Base-by-base conservation (phyloP, 768 basidiomycete genomes). In the Lentinula guzmanii region DNA sequence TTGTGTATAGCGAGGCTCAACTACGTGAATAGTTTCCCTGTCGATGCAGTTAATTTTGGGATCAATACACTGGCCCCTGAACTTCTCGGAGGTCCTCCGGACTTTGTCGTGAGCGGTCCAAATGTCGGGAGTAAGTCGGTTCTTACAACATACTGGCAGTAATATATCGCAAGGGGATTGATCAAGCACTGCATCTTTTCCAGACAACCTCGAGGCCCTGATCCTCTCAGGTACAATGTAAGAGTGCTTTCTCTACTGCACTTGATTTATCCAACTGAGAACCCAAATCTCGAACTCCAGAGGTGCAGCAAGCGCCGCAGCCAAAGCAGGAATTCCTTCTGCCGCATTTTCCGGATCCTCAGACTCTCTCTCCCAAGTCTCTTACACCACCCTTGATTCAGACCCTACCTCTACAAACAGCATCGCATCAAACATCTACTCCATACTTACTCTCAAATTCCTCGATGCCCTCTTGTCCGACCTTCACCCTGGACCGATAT, bases 291-390 rank as follows among this genome's bases (percentile, higher is more conserved):
- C 21, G 2, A 5, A 24, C 57, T n/a, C 2, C 60, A 83, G 81
- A 24, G 81, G 80, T 5, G 82, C 82, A 1, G 81, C 82, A 0
- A 73, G 73, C 13, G 80, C 80, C 68, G 79, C 82, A 4, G 77
- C 80, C 1, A 65, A 73, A 45, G 74, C 79, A 65, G 82, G 82
- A 35, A 73, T 83, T 41, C 81, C 82, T 2, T 76, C 82, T 1
- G 73, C 77, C 35, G 82, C 82, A 0, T 82, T 82, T 70, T 82
- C 80, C 11, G 77, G 59, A 16, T 60, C 59, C 16, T 42, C 74
- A 33, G 65, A 65, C 11, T 71, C 74, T 16, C 79, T 74, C 9
- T 70, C 76, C 0, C 72, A 76, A 57, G 78, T 81, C 10, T 82
- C 81, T 2, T 84, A 77, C 70, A 84, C 82, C 28, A 82, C 80